Evolutionary conservation across 257 asterid genomes (phyloP).

Genomic region (Leonotis leonurus): DNA sequence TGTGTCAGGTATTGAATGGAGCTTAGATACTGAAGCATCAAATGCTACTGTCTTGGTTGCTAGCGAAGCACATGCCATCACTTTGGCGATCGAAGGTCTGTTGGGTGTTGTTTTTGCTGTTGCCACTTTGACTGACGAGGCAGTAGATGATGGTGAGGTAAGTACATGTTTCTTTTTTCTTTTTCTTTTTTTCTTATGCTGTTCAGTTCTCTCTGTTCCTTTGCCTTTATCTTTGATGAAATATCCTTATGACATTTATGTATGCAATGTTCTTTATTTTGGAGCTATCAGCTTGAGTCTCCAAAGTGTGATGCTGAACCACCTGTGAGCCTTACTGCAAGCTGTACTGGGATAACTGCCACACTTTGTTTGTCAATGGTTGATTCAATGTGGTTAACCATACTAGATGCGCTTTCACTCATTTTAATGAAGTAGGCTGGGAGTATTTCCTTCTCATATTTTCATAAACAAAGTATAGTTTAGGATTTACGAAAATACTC

Average conservation of each 20-base stretch:
- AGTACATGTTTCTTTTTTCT: slow-evolving; percentile 3
- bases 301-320: slow-evolving; percentile 79
- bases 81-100: slow-evolving; percentile 94
- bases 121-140: slow-evolving; percentile 98
- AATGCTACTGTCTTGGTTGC: slow-evolving; percentile 96
- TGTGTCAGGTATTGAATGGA: slow-evolving; percentile 90
- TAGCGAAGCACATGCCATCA: slow-evolving; percentile 97
- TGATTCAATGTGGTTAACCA: slow-evolving; percentile 86
- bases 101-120: slow-evolving; percentile 91
- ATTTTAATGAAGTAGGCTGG: slow-evolving; percentile 70
- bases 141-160: slow-evolving; percentile 94
- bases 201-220: not conserved
- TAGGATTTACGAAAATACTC: too few species aligned
- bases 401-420: slow-evolving; percentile 90
- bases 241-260: slow-evolving; percentile 17
- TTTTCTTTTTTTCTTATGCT: not conserved
- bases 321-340: slow-evolving; percentile 40
- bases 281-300: slow-evolving; percentile 72
- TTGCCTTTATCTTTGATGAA: slow-evolving; percentile 6
- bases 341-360: slow-evolving; percentile 65
- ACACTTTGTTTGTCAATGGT: slow-evolving; percentile 77
- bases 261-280: slow-evolving; percentile 26
- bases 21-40: slow-evolving; percentile 94
- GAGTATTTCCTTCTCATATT: slow-evolving; percentile 18
- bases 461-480: not conserved